Conservation (phyloP, 352 stramenopile species). For the Globisporangium heterothallicum region DNA sequence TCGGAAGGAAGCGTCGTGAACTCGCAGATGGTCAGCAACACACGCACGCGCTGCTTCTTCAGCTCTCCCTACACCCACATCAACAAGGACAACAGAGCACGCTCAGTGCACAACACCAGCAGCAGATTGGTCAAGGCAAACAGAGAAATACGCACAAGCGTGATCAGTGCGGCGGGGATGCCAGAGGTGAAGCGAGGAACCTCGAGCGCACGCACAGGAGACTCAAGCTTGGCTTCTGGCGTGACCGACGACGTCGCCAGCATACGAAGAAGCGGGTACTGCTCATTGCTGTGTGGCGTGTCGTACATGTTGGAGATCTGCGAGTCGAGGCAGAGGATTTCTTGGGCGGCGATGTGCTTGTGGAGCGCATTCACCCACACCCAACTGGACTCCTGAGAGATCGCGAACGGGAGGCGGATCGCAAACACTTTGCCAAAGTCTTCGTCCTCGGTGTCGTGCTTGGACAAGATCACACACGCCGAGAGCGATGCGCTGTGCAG, state of each 20-base stretch:
- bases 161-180: constrained; percentile 49
- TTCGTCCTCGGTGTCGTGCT: constrained; percentile 23
- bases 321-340: constrained; percentile 57
- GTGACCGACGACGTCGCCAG: constrained; percentile 32
- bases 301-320: constrained; percentile 53
- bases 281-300: constrained; percentile 23
- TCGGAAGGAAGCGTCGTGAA: constrained; percentile 30
- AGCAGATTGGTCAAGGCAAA: not conserved
- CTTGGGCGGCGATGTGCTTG: constrained; percentile 30
- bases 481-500: constrained; percentile 16
- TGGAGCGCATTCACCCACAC: constrained; percentile 39
- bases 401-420: constrained; percentile 32
- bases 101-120: constrained; percentile 3
- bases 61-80: constrained; percentile 35
- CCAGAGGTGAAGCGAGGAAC: constrained; percentile 52
- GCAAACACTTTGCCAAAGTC: constrained; percentile 31
- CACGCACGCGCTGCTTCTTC: constrained; percentile 37
- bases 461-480: constrained; percentile 36
- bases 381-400: constrained; percentile 42
- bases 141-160: constrained; percentile 28
- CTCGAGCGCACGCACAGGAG: constrained; percentile 38
- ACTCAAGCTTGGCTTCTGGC: constrained; percentile 20
- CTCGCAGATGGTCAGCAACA: constrained; percentile 53
- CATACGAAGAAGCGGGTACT: constrained; percentile 35
- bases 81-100: not conserved